Conservation (phyloP, 2,329 filamentous ascomycete genomes). For the Penicillium sp. region DNA sequence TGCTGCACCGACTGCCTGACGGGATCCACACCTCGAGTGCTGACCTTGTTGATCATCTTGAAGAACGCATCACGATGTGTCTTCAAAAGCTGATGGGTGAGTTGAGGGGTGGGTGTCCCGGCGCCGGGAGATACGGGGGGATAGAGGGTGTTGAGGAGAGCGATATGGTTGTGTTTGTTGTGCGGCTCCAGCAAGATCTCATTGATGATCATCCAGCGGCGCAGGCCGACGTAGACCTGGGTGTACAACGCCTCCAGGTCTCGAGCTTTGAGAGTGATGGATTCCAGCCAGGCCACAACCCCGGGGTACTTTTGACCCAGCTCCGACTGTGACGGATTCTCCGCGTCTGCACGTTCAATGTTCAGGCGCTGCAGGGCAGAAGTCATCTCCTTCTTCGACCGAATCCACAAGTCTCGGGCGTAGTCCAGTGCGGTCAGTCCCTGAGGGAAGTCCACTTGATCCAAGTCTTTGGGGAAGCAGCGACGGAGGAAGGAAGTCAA, state of each 20-base stretch:
- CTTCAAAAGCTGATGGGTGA: constrained; percentile 49
- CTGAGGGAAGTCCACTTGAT: constrained; percentile 59
- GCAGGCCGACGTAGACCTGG: constrained; percentile 55
- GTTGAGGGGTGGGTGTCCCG: constrained; percentile 45
- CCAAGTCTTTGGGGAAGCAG: constrained; percentile 52
- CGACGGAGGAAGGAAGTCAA: constrained; percentile 56
- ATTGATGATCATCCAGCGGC: constrained; percentile 62
- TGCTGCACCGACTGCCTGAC: constrained; percentile 50
- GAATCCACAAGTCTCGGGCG: constrained; percentile 56
- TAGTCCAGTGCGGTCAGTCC: constrained; percentile 62
- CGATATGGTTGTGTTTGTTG: constrained; percentile 60
- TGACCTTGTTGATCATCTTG: constrained; percentile 54
- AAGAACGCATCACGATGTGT: constrained; percentile 58
- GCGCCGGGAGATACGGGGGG: constrained; percentile 48
- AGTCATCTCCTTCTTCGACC: constrained; percentile 53
- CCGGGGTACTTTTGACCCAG: constrained; percentile 49
- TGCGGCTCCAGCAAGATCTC: constrained; percentile 58
- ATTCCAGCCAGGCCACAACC: constrained; percentile 51
- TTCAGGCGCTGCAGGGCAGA: constrained; percentile 50
- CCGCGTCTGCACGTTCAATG: constrained; percentile 45
- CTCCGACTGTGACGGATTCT: constrained; percentile 39
- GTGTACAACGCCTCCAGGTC: constrained; percentile 54
- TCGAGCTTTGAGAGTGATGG: constrained; percentile 46
- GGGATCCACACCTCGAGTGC: constrained; percentile 49
- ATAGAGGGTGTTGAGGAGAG: constrained; percentile 63